These are phyloP conservation scores for Canna indica DNA, from an alignment of 176 grass and related monocot genomes.

Conservation along the genomic window DNA sequence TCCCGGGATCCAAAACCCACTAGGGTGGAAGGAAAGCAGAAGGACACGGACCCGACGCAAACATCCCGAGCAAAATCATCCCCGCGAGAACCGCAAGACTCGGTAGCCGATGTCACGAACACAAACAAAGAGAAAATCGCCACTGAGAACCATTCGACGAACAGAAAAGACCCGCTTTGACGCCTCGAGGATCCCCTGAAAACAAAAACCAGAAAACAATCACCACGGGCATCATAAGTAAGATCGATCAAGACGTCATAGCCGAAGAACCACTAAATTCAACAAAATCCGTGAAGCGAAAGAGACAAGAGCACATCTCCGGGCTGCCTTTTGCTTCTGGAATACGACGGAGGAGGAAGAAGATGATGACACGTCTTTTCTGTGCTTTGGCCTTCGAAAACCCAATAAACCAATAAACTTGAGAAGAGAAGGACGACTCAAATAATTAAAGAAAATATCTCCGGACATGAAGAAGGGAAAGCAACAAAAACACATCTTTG, in stretches of 20 bases:
- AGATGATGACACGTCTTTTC: too few relatives aligned
- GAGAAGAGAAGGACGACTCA: too few relatives aligned
- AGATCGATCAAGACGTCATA: neutral
- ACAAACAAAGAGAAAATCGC: neutral
- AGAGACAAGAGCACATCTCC: too few relatives aligned
- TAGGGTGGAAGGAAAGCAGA: conserved; percentile 53
- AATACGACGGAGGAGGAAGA: too few relatives aligned
- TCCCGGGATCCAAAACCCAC: conserved; percentile 24
- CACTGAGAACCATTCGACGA: neutral
- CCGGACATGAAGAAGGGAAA: too few relatives aligned
- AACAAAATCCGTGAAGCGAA: too few relatives aligned
- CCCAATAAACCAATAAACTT: too few relatives aligned
- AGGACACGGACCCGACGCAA: conserved; percentile 34
- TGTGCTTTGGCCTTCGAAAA: too few relatives aligned
- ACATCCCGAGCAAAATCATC: conserved; percentile 26
- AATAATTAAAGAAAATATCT: too few relatives aligned
- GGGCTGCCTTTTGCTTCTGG: too few relatives aligned
- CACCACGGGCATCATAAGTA: neutral
- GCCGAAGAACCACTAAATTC: neutral
- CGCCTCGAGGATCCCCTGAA: neutral
- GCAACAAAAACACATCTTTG: too few relatives aligned
- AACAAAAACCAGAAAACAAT: neutral
- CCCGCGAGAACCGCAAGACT: neutral
- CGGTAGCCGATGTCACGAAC: neutral
- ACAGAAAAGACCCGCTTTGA: neutral